Base-by-base conservation (phyloP, 1,139 yeast species). In the Candida buenavistaensis region DNA sequence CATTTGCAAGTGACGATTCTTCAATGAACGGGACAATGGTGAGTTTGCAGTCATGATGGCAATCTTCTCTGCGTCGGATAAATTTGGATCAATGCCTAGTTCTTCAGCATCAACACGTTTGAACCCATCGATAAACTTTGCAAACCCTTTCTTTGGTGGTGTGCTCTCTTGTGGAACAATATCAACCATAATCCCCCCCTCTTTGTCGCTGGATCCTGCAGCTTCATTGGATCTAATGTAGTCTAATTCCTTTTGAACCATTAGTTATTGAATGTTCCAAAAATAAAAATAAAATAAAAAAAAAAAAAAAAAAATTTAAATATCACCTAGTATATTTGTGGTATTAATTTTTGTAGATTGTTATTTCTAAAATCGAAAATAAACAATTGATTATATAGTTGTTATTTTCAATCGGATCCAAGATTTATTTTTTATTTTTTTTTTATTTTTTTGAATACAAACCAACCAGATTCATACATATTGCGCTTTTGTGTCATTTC, bases 1-100 rank as follows among this genome's bases (percentile, higher is more conserved):
- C 87, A 86, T 83, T 53, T 82, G 84, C 48, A 86, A 64, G 67
- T 85, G 79, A 62, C 86, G 70, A 29, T 62, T 68, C 46, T 80
- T 80, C 38, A 85, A 69, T 28, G 75, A 68, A 54, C 87, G 70
- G 33, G 78, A 66, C 42, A 86, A 72, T 2, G 95, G 95, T 15
- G 90, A 70, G 51, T 75, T 73, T 14, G 90, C 84, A 20, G 89
- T 78, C 44, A 72, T 63, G 22, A 78, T 58, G 35, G 86, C 85
- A 32, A 83, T 76, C 52, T 72, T 80, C 60, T 87, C 94, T 22
- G 77, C 76, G 32, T 78, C 87, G 2, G 82, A 59, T 47, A 84
- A 61, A 52, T 72, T 73, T 26, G 86, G 85, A 54, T 83, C 92
- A 28, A 82, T 46, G 11, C 81, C 86, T 46, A 68, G 51, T 9